Base-by-base conservation (phyloP, 2,329 filamentous ascomycete genomes). In the Diatrype stigma region DNA sequence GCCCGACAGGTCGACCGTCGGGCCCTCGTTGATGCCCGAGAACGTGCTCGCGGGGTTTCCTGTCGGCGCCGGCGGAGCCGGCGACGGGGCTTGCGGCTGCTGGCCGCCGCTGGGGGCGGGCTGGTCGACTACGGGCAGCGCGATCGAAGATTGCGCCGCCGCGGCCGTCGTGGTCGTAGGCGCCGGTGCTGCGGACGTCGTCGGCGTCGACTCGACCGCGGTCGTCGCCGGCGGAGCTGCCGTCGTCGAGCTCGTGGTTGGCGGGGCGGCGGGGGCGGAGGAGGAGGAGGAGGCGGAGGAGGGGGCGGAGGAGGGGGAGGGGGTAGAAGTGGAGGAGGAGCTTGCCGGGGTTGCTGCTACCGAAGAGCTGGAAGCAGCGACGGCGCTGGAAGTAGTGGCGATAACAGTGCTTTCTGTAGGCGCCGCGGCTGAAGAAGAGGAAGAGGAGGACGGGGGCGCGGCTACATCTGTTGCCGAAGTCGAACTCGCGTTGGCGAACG, bases 1-100 rank as follows among this genome's bases (percentile, higher is more conserved):
- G 11, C 60, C 60, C 50, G 46, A 56, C 19, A 67, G 53, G 26
- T 64, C 46, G 44, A 67, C 61, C 14, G 62, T 50, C 10, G 63
- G 60, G 4, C 61, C 62, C 47, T 60, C 52, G 47, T 63, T 63
- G 2, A 53, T 61, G 34, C 62, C 63, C 10, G 51, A 45, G 23
- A 63, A 61, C 5, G 60, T 56, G 21, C 58, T 61, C 10, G 58
- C 53, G 26, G 60, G n/a, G n/a, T n/a, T n/a, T n/a, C n/a, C 58
- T 6, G 59, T 45, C 21, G 55, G 49, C 17, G 60, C 53, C 17
- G 21, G 4, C n/a, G 21, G 21, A 10, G 1, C 16, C 21, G 21
- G 17, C 42, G 21, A 48, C 35, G 45, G 53, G 50, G 17, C 7
- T 34, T 34, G 34, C 34, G 6, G 6, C 34, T 37, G 12, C 34